Conservation (phyloP, 2,329 filamentous ascomycete genomes). For the Colletotrichum sp. region DNA sequence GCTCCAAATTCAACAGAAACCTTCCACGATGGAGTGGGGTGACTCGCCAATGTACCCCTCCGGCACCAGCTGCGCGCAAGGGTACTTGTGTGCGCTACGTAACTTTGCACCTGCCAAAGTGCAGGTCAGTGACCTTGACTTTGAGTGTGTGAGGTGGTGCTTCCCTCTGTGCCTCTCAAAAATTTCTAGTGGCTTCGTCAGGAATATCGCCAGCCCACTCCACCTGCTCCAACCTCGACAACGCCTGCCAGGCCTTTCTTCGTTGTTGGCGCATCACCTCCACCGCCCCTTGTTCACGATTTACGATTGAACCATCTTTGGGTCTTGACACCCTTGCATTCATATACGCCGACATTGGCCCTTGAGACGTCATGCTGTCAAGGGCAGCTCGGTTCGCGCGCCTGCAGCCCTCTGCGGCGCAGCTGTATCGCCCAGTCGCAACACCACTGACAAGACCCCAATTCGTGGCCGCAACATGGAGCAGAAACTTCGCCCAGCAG, state of each 20-base stretch:
- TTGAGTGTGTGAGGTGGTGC: neutral
- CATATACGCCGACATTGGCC: neutral
- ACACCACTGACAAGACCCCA: constrained; percentile 18
- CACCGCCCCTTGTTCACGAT: neutral
- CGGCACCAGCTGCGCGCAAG: neutral
- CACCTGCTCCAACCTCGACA: neutral
- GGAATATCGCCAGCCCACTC: constrained; percentile 13
- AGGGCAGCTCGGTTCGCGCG: constrained; percentile 25
- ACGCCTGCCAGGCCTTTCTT: neutral
- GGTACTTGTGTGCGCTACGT: neutral
- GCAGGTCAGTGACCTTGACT: neutral
- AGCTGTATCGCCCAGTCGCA: constrained; percentile 19
- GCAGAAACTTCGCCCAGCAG: constrained; percentile 19
- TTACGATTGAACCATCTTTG: neutral
- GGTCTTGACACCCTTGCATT: neutral
- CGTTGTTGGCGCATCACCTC: neutral
- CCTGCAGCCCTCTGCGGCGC: constrained; percentile 20
- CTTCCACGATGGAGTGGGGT: neutral
- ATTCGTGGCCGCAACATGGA: constrained; percentile 14
- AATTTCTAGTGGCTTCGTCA: constrained; percentile 21
- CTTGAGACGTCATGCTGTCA: constrained; percentile 25
- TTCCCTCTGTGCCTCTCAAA: neutral
- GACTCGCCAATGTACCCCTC: neutral
- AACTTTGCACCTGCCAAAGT: neutral
- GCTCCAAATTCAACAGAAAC: neutral